These are phyloP conservation scores for Schizonepeta tenuifolia DNA, from an alignment of 257 asterid species.

Conservation along the genomic window DNA sequence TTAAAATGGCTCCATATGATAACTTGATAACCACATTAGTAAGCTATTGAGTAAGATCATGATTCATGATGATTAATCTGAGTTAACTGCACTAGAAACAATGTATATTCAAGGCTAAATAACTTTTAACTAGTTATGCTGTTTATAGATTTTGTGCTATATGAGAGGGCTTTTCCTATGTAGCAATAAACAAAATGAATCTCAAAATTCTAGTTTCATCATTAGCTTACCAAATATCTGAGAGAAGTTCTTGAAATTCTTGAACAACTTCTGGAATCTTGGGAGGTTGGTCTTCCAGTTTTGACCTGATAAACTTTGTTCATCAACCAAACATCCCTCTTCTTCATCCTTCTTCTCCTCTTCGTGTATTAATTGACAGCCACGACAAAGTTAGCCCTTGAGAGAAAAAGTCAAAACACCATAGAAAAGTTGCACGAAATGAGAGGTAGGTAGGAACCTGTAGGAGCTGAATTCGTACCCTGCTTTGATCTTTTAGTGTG, in stretches of 20 bases:
- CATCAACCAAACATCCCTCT: constrained; percentile 42
- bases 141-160: not conserved
- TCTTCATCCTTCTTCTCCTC: constrained; percentile 46
- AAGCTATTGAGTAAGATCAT: not conserved
- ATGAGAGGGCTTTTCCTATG: not conserved
- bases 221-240: constrained; percentile 57
- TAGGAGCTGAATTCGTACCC: constrained; percentile 37
- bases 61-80: not conserved
- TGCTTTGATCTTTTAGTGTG: constrained; percentile 49
- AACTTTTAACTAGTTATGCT: not conserved
- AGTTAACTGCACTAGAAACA: not conserved
- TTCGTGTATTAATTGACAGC: constrained; percentile 38
- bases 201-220: not conserved
- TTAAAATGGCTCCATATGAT: not conserved
- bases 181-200: not conserved
- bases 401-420: not conserved
- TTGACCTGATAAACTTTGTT: constrained; percentile 47
- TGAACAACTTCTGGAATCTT: constrained; percentile 59
- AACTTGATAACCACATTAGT: not conserved
- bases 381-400: constrained; percentile 28
- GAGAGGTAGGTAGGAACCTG: constrained; percentile 36
- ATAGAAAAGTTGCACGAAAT: not conserved
- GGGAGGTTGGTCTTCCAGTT: constrained; percentile 52
- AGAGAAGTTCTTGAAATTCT: constrained; percentile 62
- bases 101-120: not conserved